phyloP scores from a whole-genome alignment of 305 asterid genomes.

The Fraxinus greggii region DNA sequence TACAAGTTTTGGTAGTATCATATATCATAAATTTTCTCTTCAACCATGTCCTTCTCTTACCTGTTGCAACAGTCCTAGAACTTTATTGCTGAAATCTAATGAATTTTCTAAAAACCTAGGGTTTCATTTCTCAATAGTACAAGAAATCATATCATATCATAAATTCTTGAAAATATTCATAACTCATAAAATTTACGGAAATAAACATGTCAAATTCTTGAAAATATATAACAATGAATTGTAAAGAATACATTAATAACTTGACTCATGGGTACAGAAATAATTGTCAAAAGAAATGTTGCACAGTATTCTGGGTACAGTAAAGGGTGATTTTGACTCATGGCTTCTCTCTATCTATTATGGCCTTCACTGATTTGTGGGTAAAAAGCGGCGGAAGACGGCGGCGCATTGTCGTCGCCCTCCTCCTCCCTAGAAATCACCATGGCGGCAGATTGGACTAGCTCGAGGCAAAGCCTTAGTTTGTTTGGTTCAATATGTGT shows the following conservation, averaged over 20 bases:
- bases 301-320: constrained; percentile 41
- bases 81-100: no score
- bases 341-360: constrained; percentile 34
- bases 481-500: constrained; percentile 86
- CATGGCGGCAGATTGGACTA: constrained; percentile 86
- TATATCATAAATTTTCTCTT: no score
- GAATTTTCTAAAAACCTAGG: not conserved
- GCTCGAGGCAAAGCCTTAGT: constrained; percentile 78
- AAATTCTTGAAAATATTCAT: constrained; percentile 24
- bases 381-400: constrained; percentile 31
- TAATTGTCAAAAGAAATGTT: not conserved
- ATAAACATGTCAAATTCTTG: constrained; percentile 5
- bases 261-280: no score
- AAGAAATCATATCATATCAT: constrained; percentile 34
- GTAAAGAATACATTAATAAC: not conserved
- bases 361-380: constrained; percentile 61
- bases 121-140: constrained; percentile 13
- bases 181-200: not conserved
- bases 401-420: constrained; percentile 44
- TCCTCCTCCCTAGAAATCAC: constrained; percentile 90
- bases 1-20: no score
- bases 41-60: no score
- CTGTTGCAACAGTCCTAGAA: no score
- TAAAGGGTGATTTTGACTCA: constrained; percentile 49
- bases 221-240: not conserved